These are phyloP conservation scores for Euphorbia tirucalli DNA, from an alignment of 345 rosid species.

Conservation along the genomic window DNA sequence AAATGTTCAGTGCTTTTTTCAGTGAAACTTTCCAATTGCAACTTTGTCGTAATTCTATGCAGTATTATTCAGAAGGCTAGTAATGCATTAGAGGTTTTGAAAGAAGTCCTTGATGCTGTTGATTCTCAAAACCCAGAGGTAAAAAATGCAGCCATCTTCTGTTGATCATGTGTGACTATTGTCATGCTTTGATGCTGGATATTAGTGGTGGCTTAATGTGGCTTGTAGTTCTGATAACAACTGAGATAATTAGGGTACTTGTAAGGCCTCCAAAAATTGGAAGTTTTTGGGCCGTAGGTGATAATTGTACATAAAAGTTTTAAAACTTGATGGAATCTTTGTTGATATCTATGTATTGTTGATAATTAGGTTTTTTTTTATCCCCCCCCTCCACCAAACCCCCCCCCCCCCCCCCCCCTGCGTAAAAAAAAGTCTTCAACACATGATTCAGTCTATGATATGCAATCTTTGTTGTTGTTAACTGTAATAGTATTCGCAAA, in stretches of 20 bases:
- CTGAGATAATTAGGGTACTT: not conserved
- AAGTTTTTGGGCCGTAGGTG: not conserved
- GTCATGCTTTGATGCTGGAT: not conserved
- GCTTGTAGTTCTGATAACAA: not conserved
- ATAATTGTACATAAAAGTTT: not conserved
- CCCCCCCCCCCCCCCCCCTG: too few relatives aligned
- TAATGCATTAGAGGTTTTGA: slow-evolving; percentile 78
- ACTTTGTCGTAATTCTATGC: slow-evolving; percentile 22
- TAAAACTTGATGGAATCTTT: not conserved
- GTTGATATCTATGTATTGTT: not conserved
- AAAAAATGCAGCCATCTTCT: slow-evolving; percentile 18
- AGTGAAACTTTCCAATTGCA: not conserved
- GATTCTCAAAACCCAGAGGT: slow-evolving; percentile 82
- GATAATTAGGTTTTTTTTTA: too few relatives aligned
- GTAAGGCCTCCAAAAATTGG: not conserved
- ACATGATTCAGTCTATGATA: not conserved
- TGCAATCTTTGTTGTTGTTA: not conserved
- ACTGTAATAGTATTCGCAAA: not conserved
- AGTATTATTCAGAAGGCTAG: slow-evolving; percentile 90
- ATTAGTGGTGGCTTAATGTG: not conserved
- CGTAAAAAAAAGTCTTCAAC: not conserved
- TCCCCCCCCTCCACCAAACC: too few relatives aligned
- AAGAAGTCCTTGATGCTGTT: slow-evolving; percentile 86
- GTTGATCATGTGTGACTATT: not conserved
- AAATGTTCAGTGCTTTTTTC: not conserved